These are phyloP conservation scores for Aspergillus brunneoviolaceus DNA, from an alignment of 2,329 filamentous ascomycete species.

Conservation along the genomic window DNA sequence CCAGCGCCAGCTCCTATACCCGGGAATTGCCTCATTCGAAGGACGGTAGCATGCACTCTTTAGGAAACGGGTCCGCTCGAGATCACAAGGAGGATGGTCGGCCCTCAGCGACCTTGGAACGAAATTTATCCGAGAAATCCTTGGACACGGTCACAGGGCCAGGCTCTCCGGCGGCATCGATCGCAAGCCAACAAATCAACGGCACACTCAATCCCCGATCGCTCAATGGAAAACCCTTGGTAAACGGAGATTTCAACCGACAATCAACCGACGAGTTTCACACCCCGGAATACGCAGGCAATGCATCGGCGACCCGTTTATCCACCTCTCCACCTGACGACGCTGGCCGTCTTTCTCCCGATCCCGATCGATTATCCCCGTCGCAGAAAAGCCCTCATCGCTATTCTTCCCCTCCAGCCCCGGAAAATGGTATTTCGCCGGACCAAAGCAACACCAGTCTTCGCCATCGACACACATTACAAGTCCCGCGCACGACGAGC, in stretches of 20 bases:
- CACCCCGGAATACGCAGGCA: conserved; percentile 28
- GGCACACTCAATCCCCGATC: conserved; percentile 25
- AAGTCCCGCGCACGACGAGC: conserved; percentile 72
- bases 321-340: conserved; percentile 38
- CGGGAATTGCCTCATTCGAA: conserved; percentile 42
- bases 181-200: conserved; percentile 29
- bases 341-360: conserved; percentile 30
- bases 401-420: conserved; percentile 51
- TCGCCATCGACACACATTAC: conserved; percentile 82
- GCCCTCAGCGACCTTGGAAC: conserved; percentile 29
- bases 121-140: conserved; percentile 25
- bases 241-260: conserved; percentile 34
- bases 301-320: conserved; percentile 30
- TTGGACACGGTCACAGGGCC: conserved; percentile 29
- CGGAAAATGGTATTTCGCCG: conserved; percentile 55
- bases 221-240: conserved; percentile 28
- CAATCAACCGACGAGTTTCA: conserved; percentile 33
- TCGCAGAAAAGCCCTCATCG: conserved; percentile 33
- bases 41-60: conserved; percentile 52
- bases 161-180: conserved; percentile 26
- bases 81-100: conserved; percentile 34
- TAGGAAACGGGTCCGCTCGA: conserved; percentile 35
- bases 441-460: conserved; percentile 59
- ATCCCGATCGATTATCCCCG: conserved; percentile 31
- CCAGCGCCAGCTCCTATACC: conserved; percentile 45